A percentile compares a stretch with the other conserved stretches of the same genome.
Evolutionary conservation across 352 stramenopile species (phyloP).

Genomic region (Peronospora farinosa): DNA sequence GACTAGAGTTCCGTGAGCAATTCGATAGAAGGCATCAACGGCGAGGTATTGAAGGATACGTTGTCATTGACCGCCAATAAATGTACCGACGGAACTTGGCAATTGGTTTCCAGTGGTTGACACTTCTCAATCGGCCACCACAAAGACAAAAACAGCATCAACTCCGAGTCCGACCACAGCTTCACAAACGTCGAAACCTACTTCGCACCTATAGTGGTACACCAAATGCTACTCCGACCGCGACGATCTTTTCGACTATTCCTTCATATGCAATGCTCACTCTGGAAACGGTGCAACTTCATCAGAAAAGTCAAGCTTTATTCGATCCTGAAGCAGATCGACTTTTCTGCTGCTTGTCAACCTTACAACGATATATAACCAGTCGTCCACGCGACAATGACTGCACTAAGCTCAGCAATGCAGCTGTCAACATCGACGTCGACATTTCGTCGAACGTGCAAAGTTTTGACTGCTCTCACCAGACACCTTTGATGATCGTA

Average conservation of each 20-base stretch:
- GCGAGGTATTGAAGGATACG: slow-evolving; percentile 49
- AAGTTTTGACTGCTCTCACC: slow-evolving; percentile 7
- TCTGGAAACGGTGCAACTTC: too few species aligned
- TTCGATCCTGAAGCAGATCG: too few species aligned
- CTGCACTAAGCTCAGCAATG: too few species aligned
- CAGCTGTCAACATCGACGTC: slow-evolving; percentile 2
- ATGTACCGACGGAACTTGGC: slow-evolving; percentile 41
- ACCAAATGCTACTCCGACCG: background rate
- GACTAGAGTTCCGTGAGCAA: slow-evolving; percentile 40
- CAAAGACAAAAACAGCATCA: background rate
- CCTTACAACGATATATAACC: too few species aligned
- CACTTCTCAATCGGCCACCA: background rate
- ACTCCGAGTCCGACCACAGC: too few species aligned
- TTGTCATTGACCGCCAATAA: slow-evolving; percentile 40
- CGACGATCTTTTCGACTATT: too few species aligned
- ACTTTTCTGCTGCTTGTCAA: too few species aligned
- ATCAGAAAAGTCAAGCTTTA: too few species aligned
- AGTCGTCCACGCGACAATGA: slow-evolving; percentile 7
- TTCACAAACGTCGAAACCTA: too few species aligned
- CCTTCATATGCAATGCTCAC: too few species aligned
- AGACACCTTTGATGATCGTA: slow-evolving; percentile 12
- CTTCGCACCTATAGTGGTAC: background rate
- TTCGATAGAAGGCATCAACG: slow-evolving; percentile 40
- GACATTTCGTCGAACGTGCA: slow-evolving; percentile 10
- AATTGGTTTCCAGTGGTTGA: slow-evolving; percentile 31